Percentiles rank a stretch among this genome's conserved stretches.
Conservation (phyloP, 2,329 filamentous ascomycete species). For the Pseudocercospora macadamiae region DNA sequence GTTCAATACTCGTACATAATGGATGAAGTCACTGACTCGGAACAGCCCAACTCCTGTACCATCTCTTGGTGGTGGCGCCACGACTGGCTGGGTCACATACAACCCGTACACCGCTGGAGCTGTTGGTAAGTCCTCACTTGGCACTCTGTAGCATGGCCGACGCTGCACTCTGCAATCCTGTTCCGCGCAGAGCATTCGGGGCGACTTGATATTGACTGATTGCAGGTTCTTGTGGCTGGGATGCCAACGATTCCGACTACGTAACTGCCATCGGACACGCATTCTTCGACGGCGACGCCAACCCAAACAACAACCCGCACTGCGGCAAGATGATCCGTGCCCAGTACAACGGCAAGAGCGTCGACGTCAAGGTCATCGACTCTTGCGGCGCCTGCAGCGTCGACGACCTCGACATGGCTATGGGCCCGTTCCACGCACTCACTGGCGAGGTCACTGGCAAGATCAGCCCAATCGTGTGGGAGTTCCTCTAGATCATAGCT, state of each 20-base stretch:
- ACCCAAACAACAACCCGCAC: conserved; percentile 65
- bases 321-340: conserved; percentile 71
- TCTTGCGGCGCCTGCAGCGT: conserved; percentile 59
- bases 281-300: conserved; percentile 64
- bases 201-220: too few relatives aligned
- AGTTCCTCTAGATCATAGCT: background rate
- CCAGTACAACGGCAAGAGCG: conserved; percentile 51
- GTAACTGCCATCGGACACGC: conserved; percentile 65
- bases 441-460: conserved; percentile 9
- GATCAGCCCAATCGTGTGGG: conserved; percentile 2
- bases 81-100: conserved; percentile 1
- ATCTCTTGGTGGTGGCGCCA: background rate
- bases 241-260: conserved; percentile 56
- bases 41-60: conserved; percentile 1
- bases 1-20: background rate
- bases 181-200: too few relatives aligned
- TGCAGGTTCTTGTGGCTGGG: conserved; percentile 70
- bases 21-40: background rate
- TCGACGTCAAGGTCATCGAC: conserved; percentile 70
- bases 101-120: background rate
- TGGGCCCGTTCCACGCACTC: conserved; percentile 14
- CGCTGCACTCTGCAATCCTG: too few relatives aligned
- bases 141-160: too few relatives aligned
- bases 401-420: conserved; percentile 44
- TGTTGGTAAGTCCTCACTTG: background rate